Percentiles rank a stretch among this genome's conserved stretches.
Evolutionary conservation across 2,329 filamentous ascomycete species (phyloP).

Genomic region (Talaromyces sp.): DNA sequence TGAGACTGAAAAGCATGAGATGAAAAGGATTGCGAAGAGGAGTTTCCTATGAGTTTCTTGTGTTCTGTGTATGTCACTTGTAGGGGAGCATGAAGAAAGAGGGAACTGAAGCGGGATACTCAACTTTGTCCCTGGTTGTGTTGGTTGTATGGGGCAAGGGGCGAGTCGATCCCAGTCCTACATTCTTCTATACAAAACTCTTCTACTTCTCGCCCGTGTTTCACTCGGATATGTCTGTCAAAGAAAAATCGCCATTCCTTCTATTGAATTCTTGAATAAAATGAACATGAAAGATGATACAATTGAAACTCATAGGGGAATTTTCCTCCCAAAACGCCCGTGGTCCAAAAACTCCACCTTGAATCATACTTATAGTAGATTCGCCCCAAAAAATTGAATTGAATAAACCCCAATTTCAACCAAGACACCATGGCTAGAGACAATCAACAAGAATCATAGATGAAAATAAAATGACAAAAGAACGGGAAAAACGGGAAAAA

Average conservation of each 20-base stretch:
- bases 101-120: background rate
- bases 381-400: background rate
- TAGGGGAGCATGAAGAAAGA: background rate
- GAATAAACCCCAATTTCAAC: constrained; percentile 3
- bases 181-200: constrained; percentile 1
- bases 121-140: constrained; percentile 9
- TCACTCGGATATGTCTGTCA: constrained; percentile 8
- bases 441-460: constrained; percentile 3
- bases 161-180: constrained; percentile 21
- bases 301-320: background rate
- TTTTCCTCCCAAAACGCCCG: too few relatives aligned
- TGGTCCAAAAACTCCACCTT: background rate
- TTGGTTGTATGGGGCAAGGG: constrained; percentile 21
- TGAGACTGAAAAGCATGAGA: constrained; percentile 16
- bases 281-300: background rate
- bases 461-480: constrained; percentile 2
- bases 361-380: background rate
- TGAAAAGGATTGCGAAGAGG: background rate
- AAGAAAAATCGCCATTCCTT: constrained; percentile 4
- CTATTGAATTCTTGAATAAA: background rate
- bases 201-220: constrained; percentile 3
- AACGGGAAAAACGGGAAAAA: constrained; percentile 3
- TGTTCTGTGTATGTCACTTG: background rate
- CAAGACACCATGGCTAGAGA: constrained; percentile 22
- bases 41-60: background rate